Conservation (phyloP, 805 yeast species). For the Clavispora phyllophila region DNA sequence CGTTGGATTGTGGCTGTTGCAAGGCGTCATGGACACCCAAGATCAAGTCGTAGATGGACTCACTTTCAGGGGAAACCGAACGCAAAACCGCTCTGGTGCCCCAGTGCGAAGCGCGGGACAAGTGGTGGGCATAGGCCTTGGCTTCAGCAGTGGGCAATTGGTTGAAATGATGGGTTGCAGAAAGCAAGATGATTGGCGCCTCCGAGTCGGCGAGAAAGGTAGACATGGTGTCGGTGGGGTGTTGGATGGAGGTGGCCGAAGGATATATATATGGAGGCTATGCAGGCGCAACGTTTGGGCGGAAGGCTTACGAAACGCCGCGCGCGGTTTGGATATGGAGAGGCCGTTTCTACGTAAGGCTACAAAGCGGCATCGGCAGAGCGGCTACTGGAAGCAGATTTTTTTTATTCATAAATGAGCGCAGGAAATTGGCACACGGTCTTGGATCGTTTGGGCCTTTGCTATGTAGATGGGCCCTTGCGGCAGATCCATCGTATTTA, state of each 20-base stretch:
- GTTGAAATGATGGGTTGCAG: constrained; percentile 66
- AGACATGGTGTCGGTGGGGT: constrained; percentile 6
- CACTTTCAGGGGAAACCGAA: constrained; percentile 80
- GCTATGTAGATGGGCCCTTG: too few relatives aligned
- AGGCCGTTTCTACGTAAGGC: background rate
- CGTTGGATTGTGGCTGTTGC: constrained; percentile 38
- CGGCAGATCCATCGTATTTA: too few relatives aligned
- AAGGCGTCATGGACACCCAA: constrained; percentile 50
- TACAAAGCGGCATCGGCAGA: too few relatives aligned
- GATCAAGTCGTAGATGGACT: constrained; percentile 66
- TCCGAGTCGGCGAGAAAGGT: constrained; percentile 34
- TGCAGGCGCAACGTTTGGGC: background rate
- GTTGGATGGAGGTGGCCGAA: too few relatives aligned
- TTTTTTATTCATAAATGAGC: too few relatives aligned
- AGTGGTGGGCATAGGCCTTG: constrained; percentile 69
- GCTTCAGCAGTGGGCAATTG: constrained; percentile 56
- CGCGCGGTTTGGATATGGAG: background rate
- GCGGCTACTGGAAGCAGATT: too few relatives aligned
- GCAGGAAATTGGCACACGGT: too few relatives aligned
- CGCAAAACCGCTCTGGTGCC: constrained; percentile 78
- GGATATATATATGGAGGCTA: background rate
- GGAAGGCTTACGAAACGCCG: background rate
- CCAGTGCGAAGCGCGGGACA: constrained; percentile 77
- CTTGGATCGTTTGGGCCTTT: too few relatives aligned
- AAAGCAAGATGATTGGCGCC: constrained; percentile 41